Percentiles rank a stretch among this genome's conserved stretches.
Evolutionary conservation across 2,329 filamentous ascomycete genomes (phyloP).

Genomic region (Coniochaeta sp.): DNA sequence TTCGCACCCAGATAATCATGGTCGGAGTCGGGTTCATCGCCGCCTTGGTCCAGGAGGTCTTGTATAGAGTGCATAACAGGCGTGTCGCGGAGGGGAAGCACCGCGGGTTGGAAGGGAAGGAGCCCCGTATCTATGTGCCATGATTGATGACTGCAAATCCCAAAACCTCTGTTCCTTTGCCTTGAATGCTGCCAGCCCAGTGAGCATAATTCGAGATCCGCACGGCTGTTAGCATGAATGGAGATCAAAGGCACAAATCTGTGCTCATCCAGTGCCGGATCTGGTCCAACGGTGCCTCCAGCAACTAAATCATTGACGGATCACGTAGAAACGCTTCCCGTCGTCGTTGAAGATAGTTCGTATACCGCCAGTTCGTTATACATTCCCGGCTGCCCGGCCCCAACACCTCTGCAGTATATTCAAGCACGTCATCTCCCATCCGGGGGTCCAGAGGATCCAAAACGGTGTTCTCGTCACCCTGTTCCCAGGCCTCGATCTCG

Average conservation of each 20-base stretch:
- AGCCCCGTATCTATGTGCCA: not conserved
- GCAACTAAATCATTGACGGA: not conserved
- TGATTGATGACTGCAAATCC: not conserved
- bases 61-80: slow-evolving; percentile 30
- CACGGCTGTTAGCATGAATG: too few species aligned
- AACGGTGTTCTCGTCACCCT: not conserved
- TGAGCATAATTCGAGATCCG: not conserved
- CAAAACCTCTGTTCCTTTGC: not conserved
- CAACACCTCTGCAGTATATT: not conserved
- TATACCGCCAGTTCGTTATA: too few species aligned
- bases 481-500: not conserved
- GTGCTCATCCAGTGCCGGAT: too few species aligned
- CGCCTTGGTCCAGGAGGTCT: slow-evolving; percentile 27
- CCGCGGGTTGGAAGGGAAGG: not conserved
- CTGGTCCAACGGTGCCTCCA: not conserved
- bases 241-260: too few species aligned
- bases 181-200: not conserved
- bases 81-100: not conserved
- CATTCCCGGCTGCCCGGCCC: not conserved
- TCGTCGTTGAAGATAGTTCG: not conserved
- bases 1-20: slow-evolving; percentile 38
- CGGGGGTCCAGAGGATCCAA: not conserved
- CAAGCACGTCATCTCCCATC: not conserved
- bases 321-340: not conserved
- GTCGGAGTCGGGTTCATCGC: slow-evolving; percentile 31